Evolutionary conservation across 805 yeast genomes (phyloP).

Genomic region (Candida sanyiensis): DNA sequence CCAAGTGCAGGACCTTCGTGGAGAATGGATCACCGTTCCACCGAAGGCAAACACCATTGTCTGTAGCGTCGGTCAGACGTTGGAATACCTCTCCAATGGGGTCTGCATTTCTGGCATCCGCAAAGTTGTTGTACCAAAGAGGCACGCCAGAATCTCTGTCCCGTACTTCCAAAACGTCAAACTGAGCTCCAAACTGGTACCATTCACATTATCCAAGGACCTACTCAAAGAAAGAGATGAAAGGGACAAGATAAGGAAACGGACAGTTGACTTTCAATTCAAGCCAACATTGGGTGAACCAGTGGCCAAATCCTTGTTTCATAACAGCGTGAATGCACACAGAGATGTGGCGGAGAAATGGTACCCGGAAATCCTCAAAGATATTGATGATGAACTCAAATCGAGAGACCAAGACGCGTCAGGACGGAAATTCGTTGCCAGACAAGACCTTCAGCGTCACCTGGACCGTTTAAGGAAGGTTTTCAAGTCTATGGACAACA

Average conservation of each 20-base stretch:
- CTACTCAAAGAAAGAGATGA: constrained; percentile 28
- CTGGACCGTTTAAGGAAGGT: constrained; percentile 8
- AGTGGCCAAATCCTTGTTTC: constrained; percentile 36
- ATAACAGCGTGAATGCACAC: constrained; percentile 38
- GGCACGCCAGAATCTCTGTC: constrained; percentile 30
- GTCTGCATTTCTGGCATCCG: constrained; percentile 43
- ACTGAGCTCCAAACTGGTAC: constrained; percentile 30
- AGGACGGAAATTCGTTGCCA: neutral
- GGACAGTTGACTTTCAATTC: constrained; percentile 36
- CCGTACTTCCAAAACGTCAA: constrained; percentile 40
- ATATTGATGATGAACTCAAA: constrained; percentile 21
- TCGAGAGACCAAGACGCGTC: neutral
- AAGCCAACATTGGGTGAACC: constrained; percentile 34
- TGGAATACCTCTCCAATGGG: constrained; percentile 40
- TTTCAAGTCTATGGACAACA: constrained; percentile 19
- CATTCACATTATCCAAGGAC: constrained; percentile 28
- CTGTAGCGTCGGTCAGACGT: constrained; percentile 38
- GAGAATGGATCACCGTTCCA: constrained; percentile 39
- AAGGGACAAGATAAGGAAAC: constrained; percentile 33
- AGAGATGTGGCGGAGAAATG: constrained; percentile 38
- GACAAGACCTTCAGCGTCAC: constrained; percentile 1
- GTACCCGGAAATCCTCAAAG: constrained; percentile 35
- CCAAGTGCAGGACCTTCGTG: constrained; percentile 39
- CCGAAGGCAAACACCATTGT: constrained; percentile 31
- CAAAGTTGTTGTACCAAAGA: constrained; percentile 27